A percentile compares a stretch with the other conserved stretches of the same genome.
These are phyloP conservation scores for Casuarina glauca DNA, from an alignment of 306 rosid species.

Conservation along the genomic window DNA sequence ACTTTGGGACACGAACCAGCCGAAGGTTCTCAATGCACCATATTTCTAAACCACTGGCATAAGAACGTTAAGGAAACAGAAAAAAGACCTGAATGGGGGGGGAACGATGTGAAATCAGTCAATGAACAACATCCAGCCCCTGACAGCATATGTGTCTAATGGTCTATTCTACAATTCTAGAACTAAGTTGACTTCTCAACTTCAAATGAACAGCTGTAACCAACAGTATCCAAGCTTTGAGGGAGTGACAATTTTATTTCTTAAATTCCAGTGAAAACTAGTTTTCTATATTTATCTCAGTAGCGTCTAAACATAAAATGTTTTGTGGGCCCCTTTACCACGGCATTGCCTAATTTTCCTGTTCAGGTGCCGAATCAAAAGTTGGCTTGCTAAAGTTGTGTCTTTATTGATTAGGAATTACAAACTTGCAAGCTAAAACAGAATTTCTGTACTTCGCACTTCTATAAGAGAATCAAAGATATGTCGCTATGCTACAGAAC, in stretches of 20 bases:
- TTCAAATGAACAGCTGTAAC: neutral
- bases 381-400: neutral
- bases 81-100: conserved; percentile 30
- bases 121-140: conserved; percentile 2
- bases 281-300: neutral
- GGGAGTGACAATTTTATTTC: neutral
- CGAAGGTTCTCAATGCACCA: conserved; percentile 86
- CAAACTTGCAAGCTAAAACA: conserved; percentile 16
- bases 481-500: conserved; percentile 9
- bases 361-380: neutral
- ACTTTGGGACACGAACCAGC: conserved; percentile 58
- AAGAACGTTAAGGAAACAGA: conserved; percentile 49
- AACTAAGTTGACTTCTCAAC: neutral
- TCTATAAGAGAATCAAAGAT: conserved; percentile 7
- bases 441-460: conserved; percentile 1
- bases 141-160: neutral
- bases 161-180: conserved; percentile 3
- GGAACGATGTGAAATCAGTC: conserved; percentile 11
- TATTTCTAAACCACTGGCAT: conserved; percentile 76
- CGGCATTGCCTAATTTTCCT: neutral
- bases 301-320: neutral
- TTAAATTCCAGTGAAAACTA: neutral
- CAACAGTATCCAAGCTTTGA: neutral
- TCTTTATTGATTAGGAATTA: conserved; percentile 12
- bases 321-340: neutral